Conservation (phyloP, 331 rosid species). For the Phaseolus coccineus region DNA sequence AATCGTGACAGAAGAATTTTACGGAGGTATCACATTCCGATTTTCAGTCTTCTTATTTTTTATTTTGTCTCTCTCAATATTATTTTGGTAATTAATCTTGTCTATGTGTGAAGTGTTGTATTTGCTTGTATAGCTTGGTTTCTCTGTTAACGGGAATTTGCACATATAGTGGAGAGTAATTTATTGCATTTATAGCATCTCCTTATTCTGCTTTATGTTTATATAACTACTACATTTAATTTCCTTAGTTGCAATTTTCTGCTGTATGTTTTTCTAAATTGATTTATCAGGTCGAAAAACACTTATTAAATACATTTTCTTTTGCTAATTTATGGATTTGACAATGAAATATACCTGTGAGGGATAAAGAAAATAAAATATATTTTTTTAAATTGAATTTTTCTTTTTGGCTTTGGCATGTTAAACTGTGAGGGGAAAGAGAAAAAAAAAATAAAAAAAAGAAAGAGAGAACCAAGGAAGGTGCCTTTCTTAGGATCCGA, state of each 20-base stretch:
- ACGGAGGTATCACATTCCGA: too few relatives aligned
- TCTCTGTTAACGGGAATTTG: not conserved
- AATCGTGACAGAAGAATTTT: too few relatives aligned
- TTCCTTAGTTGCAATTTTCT: constrained; percentile 19
- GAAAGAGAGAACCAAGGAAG: constrained; percentile 8
- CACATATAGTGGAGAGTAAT: constrained; percentile 1
- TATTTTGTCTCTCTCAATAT: too few relatives aligned
- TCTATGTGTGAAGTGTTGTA: not conserved
- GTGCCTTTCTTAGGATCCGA: constrained; percentile 49
- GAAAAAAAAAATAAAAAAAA: not conserved
- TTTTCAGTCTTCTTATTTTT: too few relatives aligned
- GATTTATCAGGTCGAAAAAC: not conserved
- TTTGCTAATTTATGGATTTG: constrained; percentile 18
- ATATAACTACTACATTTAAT: not conserved
- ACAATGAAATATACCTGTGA: not conserved
- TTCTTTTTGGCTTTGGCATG: not conserved
- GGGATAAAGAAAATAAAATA: not conserved
- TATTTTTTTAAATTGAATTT: not conserved
- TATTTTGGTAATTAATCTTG: too few relatives aligned
- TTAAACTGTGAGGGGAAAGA: not conserved
- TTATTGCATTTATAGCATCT: constrained; percentile 16
- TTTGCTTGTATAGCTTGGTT: constrained; percentile 10
- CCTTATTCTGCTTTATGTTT: not conserved
- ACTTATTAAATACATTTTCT: constrained; percentile 12
- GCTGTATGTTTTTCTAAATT: constrained; percentile 8